Base-by-base conservation (phyloP, 768 basidiomycete species). In the Symmetrospora coprosmae region DNA sequence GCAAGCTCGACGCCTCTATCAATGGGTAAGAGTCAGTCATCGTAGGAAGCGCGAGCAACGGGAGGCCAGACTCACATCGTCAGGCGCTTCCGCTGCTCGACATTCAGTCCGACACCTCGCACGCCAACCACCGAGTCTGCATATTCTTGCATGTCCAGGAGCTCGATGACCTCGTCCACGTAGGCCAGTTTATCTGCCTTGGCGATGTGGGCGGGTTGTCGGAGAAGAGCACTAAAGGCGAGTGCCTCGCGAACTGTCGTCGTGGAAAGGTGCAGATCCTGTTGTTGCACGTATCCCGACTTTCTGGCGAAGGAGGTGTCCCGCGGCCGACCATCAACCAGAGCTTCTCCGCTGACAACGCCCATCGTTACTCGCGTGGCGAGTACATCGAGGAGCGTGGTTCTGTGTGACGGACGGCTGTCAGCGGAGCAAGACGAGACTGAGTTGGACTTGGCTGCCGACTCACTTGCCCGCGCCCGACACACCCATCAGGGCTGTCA, bases 11-110 rank as follows among this genome's bases (percentile, higher is more conserved):
- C 74, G 41, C 71, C 75, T n/a, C n/a, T n/a, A n/a, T n/a, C n/a
- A n/a, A n/a, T n/a, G n/a, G n/a, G n/a, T n/a, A n/a, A n/a, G n/a
- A n/a, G n/a, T n/a, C n/a, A n/a, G n/a, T n/a, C n/a, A n/a, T n/a
- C n/a, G n/a, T n/a, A n/a, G n/a, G n/a, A n/a, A n/a, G n/a, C n/a
- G n/a, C n/a, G n/a, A n/a, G n/a, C n/a, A n/a, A n/a, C n/a, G n/a
- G n/a, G n/a, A n/a, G n/a, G n/a, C n/a, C n/a, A n/a, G n/a, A n/a
- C n/a, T n/a, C n/a, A n/a, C 56, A 76, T 76, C 0, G 74, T 74
- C 30, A 74, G 56, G 6, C 87, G 78, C 73, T 89, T 90, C 48
- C 80, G 77, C n/a, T 34, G 17, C 49, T 75, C 73, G 40, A 75
- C 73, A 39, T 67, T 71, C 21, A 76, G 70, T 68, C 74, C 74